Evolutionary conservation across 2,329 filamentous ascomycete species (phyloP).

Genomic region (Aspergillus chevalieri): DNA sequence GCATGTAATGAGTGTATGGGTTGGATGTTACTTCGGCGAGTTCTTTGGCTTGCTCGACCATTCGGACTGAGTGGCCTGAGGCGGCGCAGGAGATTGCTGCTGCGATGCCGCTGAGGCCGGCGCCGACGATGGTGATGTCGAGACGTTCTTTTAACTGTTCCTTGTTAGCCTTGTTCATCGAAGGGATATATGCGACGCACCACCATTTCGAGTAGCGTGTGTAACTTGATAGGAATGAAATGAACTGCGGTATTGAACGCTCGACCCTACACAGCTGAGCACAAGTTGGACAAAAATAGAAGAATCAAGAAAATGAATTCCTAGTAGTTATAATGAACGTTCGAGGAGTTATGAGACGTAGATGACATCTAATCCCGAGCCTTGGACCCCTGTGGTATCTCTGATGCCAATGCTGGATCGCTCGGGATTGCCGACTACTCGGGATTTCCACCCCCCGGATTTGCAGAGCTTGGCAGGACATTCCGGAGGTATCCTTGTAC

Average conservation of each 20-base stretch:
- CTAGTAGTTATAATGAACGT: too few species aligned
- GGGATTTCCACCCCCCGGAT: constrained; percentile 5
- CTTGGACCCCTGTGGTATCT: too few species aligned
- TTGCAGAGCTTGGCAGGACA: background rate
- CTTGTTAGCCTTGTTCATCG: background rate
- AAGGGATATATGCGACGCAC: background rate
- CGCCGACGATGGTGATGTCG: constrained; percentile 24
- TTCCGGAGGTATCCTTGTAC: background rate
- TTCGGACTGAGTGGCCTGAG: constrained; percentile 20
- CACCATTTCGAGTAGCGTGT: constrained; percentile 2
- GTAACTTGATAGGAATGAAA: background rate
- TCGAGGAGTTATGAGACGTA: too few species aligned
- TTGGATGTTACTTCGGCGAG: constrained; percentile 17
- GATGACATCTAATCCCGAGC: too few species aligned
- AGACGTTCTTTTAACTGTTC: constrained; percentile 12
- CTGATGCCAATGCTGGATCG: too few species aligned
- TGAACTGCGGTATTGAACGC: background rate
- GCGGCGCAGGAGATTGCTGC: constrained; percentile 23
- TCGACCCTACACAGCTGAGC: too few species aligned
- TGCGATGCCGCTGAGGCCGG: constrained; percentile 26
- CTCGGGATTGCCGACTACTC: constrained; percentile 8
- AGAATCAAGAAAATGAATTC: too few species aligned
- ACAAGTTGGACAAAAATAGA: too few species aligned
- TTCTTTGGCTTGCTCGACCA: constrained; percentile 26
- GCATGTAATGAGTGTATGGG: background rate